Evolutionary conservation across 2,329 filamentous ascomycete genomes (phyloP), one percentile per base, ranked within the genome.

Genomic region (Capronia epimyces): DNA sequence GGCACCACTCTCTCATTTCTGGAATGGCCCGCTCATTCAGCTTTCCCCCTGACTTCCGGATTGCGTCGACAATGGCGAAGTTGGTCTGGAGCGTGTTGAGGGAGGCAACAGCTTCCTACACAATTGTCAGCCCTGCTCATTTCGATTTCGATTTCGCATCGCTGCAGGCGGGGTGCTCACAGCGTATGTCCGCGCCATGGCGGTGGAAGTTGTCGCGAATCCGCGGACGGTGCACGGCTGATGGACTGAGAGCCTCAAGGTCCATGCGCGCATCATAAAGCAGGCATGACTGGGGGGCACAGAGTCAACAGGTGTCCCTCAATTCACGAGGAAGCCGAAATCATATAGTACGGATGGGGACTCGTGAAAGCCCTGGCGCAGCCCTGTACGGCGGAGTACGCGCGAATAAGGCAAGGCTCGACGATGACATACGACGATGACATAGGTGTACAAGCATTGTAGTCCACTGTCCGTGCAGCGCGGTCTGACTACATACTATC

Each of bases 11-110:
- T 22, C 83, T 72, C 79, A 93, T 91, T 66, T 95, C 88, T 0
- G 87, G 86, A 43, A 94, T 82, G 5, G 89, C 86, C 48, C 75
- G 75, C 42, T 83, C 75, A 64, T 95, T 94, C 71, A 87, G 82
- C 22, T 76, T 79, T 56, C 82, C 73, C 16, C 88, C 86, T 15
- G 84, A 85, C 66, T 87, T 87, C 48, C 82, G 79, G 45, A 93
- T 83, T 44, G 84, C 82, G 65, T 95, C 83, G 15, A 96, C 79
- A 52, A 87, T 75, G 32, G 84, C 78, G 61, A 83, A 84, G 67
- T 95, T 95, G 49, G 86, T 85, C 63, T 91, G 86, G 47, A 95
- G 76, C 43, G 81, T 80, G 60, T 88, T 84, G 60, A 95, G 80
- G 50, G 84, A 82, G 47, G 76, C 68, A 32, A 95, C 81, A 31